Conservation (phyloP, 106 monocot species). For the Posidonia australis region DNA sequence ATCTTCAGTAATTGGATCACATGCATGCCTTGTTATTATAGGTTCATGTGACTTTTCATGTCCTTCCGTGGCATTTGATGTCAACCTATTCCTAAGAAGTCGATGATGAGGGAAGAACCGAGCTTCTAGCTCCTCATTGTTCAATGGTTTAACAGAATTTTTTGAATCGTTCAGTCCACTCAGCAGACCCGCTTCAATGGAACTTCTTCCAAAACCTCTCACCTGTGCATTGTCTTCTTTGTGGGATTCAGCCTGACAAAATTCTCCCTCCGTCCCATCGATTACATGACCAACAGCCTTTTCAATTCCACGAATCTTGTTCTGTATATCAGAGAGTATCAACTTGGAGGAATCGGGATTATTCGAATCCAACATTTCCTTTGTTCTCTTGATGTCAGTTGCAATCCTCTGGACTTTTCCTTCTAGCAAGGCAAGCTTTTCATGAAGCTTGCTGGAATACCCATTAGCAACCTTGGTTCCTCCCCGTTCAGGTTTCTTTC, state of each 20-base stretch:
- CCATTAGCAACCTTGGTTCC: slow-evolving; percentile 12
- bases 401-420: slow-evolving; percentile 89
- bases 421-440: slow-evolving; percentile 84
- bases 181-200: neutral
- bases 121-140: slow-evolving; percentile 62
- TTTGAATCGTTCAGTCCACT: neutral
- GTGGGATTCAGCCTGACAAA: slow-evolving; percentile 7
- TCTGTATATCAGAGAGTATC: slow-evolving; percentile 82
- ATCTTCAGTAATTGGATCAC: slow-evolving; percentile 5
- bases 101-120: slow-evolving; percentile 88
- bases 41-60: neutral
- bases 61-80: slow-evolving; percentile 7
- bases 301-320: slow-evolving; percentile 73
- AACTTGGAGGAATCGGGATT: slow-evolving; percentile 60
- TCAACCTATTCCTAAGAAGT: slow-evolving; percentile 28
- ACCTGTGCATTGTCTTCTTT: slow-evolving; percentile 14
- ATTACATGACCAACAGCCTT: slow-evolving; percentile 56
- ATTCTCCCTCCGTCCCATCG: slow-evolving; percentile 24
- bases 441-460: slow-evolving; percentile 64
- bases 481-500: neutral
- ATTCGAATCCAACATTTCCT: slow-evolving; percentile 79
- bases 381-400: slow-evolving; percentile 78
- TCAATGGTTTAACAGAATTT: slow-evolving; percentile 25
- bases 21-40: neutral
- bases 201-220: neutral